These are phyloP conservation scores for Pleurotus cornucopiae DNA, from an alignment of 768 basidiomycete species.

Conservation along the genomic window DNA sequence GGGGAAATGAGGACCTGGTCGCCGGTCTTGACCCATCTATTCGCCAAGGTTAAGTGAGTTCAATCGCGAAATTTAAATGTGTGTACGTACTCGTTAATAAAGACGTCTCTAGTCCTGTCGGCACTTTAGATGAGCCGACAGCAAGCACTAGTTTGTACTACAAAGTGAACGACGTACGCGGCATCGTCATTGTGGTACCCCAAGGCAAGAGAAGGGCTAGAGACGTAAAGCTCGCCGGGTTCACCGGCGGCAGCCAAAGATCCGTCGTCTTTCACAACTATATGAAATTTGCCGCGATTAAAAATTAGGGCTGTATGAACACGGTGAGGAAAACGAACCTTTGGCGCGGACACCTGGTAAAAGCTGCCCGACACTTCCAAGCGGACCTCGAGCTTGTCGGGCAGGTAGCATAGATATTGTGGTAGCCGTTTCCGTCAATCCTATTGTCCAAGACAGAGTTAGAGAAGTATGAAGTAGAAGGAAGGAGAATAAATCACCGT, in stretches of 20 bases:
- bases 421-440: conserved; percentile 36
- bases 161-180: conserved; percentile 39
- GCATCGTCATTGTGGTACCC: conserved; percentile 42
- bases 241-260: conserved; percentile 36
- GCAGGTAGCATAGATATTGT: conserved; percentile 42
- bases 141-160: too few species aligned
- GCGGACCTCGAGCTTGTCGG: conserved; percentile 33
- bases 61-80: conserved; percentile 1
- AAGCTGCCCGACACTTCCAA: conserved; percentile 25
- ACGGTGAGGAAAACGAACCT: conserved; percentile 8
- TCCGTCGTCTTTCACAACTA: conserved; percentile 42
- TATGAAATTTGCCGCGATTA: neutral
- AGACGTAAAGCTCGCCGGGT: conserved; percentile 44
- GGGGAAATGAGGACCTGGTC: conserved; percentile 51
- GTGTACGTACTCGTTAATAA: conserved; percentile 48
- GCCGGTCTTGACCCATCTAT: conserved; percentile 61
- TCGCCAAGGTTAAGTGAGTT: neutral
- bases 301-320: neutral
- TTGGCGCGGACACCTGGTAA: conserved; percentile 4
- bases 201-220: conserved; percentile 37
- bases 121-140: neutral
- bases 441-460: conserved; percentile 5
- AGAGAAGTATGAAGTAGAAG: neutral
- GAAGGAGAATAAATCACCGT: conserved; percentile 34
- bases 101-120: conserved; percentile 53